Evolutionary conservation across 1,284 basidiomycete species (phyloP), one percentile per base, ranked within the genome.

Genomic region (Cerioporus squamosus): DNA sequence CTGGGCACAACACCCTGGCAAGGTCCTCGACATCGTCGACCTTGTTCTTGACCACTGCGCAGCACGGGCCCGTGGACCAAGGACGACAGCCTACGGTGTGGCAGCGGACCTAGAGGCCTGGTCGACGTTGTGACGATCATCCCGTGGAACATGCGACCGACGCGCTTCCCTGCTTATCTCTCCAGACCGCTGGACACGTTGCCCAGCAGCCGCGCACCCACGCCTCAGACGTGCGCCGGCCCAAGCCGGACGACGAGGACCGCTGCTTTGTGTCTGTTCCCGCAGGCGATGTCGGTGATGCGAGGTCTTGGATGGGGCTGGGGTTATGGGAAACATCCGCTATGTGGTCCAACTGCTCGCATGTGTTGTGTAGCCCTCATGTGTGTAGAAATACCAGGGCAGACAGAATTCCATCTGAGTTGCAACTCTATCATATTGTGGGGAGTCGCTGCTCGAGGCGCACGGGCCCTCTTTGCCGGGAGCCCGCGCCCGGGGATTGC

Each of bases 401-500:
- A 9, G 31, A 36, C 49, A 26, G 26, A 55, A 59, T 48, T 39
- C 29, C 31, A 53, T 53, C 59, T 64, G 61, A 64, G 58, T 55
- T 64, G 58, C 57, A 65, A 66, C 58, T 62, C 62, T 62, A 63
- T n/a, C n/a, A n/a, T 29, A 29, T 9, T 55, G 64, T 50, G 53
- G 42, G 24, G 44, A n/a, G 47, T 36, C 17, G 59, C 45, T 43
- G 47, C 55, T 52, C 55, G 50, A 63, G 43, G 51, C 63, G 67
- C 68, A 65, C 65, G 65, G 68, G 65, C 66, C 66, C 53, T 53
- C 59, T 58, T 51, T 59, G 66, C 66, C 66, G 62, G 66, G 42
- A 55, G 64, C 33, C 57, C 59, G 59, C 60, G 40, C 53, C 43
- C 68, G 68, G 68, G 53, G 57, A 58, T 54, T 67, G 65, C 68